Base-by-base conservation (phyloP, 352 stramenopile species). In the Globisporangium heterothallicum region DNA sequence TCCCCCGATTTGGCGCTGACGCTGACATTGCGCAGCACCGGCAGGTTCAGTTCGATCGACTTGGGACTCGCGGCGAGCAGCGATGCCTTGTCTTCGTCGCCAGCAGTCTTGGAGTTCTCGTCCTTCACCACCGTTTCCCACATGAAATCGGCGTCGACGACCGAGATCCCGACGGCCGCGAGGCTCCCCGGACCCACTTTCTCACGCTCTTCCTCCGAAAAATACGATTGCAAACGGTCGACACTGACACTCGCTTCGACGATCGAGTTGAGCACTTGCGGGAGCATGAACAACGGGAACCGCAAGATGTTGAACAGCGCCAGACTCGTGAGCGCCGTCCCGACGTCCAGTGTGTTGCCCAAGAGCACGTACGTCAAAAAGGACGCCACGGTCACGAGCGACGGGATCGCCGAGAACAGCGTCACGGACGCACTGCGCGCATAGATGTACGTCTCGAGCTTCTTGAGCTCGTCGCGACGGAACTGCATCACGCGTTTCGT, bases 271-370 rank as follows among this genome's bases (percentile, higher is more conserved):
- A 99, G 84, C 26, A 98, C 93, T 47, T 95, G 74, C 4, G 97
- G 97, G 3, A 99, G 65, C 77, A 98, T 97, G 53, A 97, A 96
- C 16, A 99, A 68, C n/a, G 97, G 97, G 70, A 98, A 99, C 24
- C 95, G 86, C 12, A 99, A 73, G 35, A 99, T 88, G 56, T 86
- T 84, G 60, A 85, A 84, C 26, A 85, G 61, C 8, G 68, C 70
- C 4, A 92, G 52, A 61, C 64, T 81, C 49, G 66, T 80, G 30
- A 80, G 57, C 14, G 74, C 77, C 18, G 68, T 78, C 35, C 64
- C 65, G 13, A 84, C 66, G 30, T 83, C 70, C 48, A 88, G 52
- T 26, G 66, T 75, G 66, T 88, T 68, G 45, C 77, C 74, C 19
- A 84, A 47, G 4, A 84, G 29, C 26, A 79, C 66, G 26, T 86